Evolutionary conservation across 345 rosid genomes (phyloP).

Genomic region (Bretschneidera sinensis): DNA sequence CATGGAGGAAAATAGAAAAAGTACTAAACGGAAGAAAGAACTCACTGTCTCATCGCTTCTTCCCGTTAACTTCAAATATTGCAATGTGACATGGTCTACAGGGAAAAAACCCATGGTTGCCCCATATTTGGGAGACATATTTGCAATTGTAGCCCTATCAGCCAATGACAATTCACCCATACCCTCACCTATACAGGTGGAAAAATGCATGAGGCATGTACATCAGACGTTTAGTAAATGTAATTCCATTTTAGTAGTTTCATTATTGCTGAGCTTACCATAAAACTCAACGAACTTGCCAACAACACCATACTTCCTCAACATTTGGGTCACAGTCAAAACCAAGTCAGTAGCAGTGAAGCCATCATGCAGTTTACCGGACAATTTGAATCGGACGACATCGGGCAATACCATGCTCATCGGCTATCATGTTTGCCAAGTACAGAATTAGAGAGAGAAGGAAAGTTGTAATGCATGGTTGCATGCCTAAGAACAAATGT

Average conservation of each 20-base stretch:
- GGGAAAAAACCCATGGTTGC: constrained; percentile 99
- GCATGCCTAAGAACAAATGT: background rate
- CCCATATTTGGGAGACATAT: constrained; percentile 97
- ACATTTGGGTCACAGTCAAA: constrained; percentile 77
- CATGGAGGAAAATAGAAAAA: background rate
- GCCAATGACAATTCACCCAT: constrained; percentile 79
- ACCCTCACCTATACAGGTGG: constrained; percentile 64
- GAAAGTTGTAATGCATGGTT: too few relatives aligned
- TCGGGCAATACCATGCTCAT: constrained; percentile 98
- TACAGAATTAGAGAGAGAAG: constrained; percentile 12
- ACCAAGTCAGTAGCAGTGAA: constrained; percentile 96
- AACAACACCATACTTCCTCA: constrained; percentile 91
- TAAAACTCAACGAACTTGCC: constrained; percentile 90
- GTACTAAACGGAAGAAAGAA: constrained; percentile 1
- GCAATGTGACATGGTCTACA: constrained; percentile 81
- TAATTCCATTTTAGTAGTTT: background rate
- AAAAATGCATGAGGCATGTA: background rate
- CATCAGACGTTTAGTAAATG: background rate
- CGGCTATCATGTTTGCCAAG: constrained; percentile 42
- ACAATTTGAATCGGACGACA: constrained; percentile 77
- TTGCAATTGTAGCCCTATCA: constrained; percentile 88
- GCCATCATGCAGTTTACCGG: constrained; percentile 58
- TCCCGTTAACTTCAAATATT: constrained; percentile 85
- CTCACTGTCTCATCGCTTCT: constrained; percentile 84
- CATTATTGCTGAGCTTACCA: constrained; percentile 30